Evolutionary conservation across 768 basidiomycete species (phyloP).

Genomic region (Amanita inopinata): DNA sequence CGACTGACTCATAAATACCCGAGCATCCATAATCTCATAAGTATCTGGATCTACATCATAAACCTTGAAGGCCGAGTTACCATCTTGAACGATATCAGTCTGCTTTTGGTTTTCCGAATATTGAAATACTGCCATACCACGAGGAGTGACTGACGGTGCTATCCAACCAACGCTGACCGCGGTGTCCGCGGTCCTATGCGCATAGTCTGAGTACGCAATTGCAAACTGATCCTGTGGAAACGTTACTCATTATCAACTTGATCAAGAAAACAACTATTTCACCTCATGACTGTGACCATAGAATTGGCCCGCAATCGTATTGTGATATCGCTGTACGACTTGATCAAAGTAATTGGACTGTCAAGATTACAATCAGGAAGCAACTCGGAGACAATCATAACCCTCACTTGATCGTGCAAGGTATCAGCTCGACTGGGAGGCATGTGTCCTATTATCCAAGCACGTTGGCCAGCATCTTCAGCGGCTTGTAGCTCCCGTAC

Average conservation of each 20-base stretch:
- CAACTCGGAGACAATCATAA: neutral
- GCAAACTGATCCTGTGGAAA: constrained; percentile 43
- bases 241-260: neutral
- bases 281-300: constrained; percentile 51
- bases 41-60: constrained; percentile 62
- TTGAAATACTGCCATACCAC: constrained; percentile 24
- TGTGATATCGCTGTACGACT: constrained; percentile 47
- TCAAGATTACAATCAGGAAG: constrained; percentile 1
- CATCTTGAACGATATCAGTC: constrained; percentile 22
- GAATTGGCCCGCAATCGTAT: constrained; percentile 51
- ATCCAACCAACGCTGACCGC: constrained; percentile 40
- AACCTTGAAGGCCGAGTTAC: constrained; percentile 46
- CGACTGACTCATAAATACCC: constrained; percentile 37
- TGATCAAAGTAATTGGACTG: constrained; percentile 55
- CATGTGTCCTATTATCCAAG: constrained; percentile 56
- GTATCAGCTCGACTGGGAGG: constrained; percentile 39
- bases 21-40: constrained; percentile 53
- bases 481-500: constrained; percentile 46
- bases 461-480: constrained; percentile 49
- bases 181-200: constrained; percentile 30
- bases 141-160: constrained; percentile 48
- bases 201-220: constrained; percentile 48
- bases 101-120: neutral
- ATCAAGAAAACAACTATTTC: constrained; percentile 4
- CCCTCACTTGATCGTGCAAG: constrained; percentile 39